These are phyloP conservation scores for Claviceps sp. DNA, from an alignment of 2,329 filamentous ascomycete species.

Conservation along the genomic window DNA sequence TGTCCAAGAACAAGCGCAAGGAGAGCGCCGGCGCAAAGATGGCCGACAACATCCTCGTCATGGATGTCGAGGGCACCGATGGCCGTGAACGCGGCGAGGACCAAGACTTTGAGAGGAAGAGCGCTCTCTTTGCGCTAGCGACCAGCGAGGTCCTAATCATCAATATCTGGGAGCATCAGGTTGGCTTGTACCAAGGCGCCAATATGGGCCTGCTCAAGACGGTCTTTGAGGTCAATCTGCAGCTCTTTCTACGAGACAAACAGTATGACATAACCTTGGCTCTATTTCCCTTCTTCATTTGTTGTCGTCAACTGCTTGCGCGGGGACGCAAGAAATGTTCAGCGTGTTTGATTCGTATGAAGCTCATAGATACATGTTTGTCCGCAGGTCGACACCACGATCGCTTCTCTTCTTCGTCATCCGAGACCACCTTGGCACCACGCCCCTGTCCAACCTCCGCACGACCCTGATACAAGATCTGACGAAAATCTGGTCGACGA, in stretches of 20 bases:
- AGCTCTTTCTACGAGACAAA: constrained; percentile 91
- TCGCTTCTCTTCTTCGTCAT: constrained; percentile 98
- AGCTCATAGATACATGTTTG: constrained; percentile 8
- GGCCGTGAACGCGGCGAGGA: constrained; percentile 93
- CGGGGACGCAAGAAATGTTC: neutral
- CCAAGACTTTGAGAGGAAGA: constrained; percentile 98
- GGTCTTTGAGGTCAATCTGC: constrained; percentile 95
- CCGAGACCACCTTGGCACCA: constrained; percentile 87
- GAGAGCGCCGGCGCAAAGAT: constrained; percentile 44
- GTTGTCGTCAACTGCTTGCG: neutral
- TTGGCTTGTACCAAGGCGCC: constrained; percentile 92
- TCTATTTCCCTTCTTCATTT: neutral
- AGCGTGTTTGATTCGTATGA: too few relatives aligned
- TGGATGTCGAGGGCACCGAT: constrained; percentile 98
- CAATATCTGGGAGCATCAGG: constrained; percentile 99
- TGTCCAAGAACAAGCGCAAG: constrained; percentile 85
- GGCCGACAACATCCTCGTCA: constrained; percentile 96
- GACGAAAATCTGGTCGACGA: constrained; percentile 78
- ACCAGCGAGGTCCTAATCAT: constrained; percentile 97
- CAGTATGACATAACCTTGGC: constrained; percentile 44
- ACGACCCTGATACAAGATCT: constrained; percentile 85
- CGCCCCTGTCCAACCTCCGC: constrained; percentile 78
- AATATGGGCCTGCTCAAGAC: constrained; percentile 99
- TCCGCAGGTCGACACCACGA: constrained; percentile 60
- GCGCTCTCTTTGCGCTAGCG: constrained; percentile 88